phyloP scores from a whole-genome alignment of 306 rosid genomes.

The Cicer judaicum region DNA sequence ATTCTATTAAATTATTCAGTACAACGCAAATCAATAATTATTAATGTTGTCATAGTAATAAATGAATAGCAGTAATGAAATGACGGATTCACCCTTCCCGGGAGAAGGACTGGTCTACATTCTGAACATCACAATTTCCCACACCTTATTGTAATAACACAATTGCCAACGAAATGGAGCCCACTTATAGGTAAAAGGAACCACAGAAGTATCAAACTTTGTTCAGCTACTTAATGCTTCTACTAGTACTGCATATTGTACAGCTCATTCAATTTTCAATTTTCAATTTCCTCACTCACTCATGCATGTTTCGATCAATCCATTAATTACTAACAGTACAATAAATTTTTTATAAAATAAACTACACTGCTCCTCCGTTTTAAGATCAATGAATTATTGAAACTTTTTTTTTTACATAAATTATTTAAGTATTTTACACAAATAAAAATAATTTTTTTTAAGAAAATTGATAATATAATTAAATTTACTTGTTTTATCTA shows the following conservation, averaged over 20 bases:
- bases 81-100: constrained; percentile 47
- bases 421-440: too few species aligned
- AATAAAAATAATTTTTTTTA: too few species aligned
- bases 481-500: too few species aligned
- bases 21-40: constrained; percentile 30
- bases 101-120: constrained; percentile 43
- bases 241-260: not conserved
- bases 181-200: constrained; percentile 48
- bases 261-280: constrained; percentile 44
- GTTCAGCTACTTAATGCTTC: constrained; percentile 47
- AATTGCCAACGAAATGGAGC: constrained; percentile 56
- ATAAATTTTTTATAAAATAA: not conserved
- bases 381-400: too few species aligned
- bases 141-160: constrained; percentile 25
- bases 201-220: constrained; percentile 45
- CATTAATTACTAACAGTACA: constrained; percentile 5
- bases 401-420: too few species aligned
- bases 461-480: too few species aligned
- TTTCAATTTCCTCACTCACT: constrained; percentile 34
- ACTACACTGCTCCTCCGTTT: too few species aligned
- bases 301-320: constrained; percentile 40
- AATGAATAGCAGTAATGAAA: constrained; percentile 16
- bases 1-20: constrained; percentile 31
- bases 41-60: constrained; percentile 30
- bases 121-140: constrained; percentile 57